Evolutionary conservation across 1,284 basidiomycete species (phyloP), one percentile per base, ranked within the genome.

Genomic region (Lentinus polychrous): DNA sequence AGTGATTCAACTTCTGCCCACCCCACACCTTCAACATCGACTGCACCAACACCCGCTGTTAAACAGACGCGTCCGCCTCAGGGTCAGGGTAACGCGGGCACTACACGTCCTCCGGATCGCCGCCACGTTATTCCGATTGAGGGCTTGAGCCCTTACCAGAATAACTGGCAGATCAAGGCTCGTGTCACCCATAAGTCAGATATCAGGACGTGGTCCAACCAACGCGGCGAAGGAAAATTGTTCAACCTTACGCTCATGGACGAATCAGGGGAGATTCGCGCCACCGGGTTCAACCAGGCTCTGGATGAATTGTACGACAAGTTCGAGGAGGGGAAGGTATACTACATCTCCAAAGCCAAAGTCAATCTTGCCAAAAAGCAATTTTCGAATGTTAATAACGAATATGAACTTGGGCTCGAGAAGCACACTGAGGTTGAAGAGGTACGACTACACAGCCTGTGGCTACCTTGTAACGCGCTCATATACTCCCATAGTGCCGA

Each of bases 81-180:
- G 62, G 53, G 55, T 52, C 4, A 45, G 31, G 15, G 44, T 14
- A 45, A 8, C 14, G 23, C 6, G 4, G 14, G 18, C 40, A 24
- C 17, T 4, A 27, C 27, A 10, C 39, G 39, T 40, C 17, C 39
- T 40, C 17, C 17, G 8, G 57, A 61, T 49, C 54, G 62, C 46
- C 53, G 52, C 8, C 57, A 56, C 57, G 81, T 74, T 55, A 76
- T 83, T 50, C 94, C 94, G 2, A 99, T 99, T 58, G 94, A 97
- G 62, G 90, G 87, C 4, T 78, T 99, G 43, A 95, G 89, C 59
- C 96, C 95, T 6, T 99, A 98, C 65, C 92, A 96, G 67, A 98
- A 96, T 71, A 94, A 94, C 63, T 96, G 94, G 95, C 95, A 91
- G 2, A 97, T 99, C 76, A 94, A 94, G 65, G 96, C 93, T 20